These are phyloP conservation scores for Fusarium tanahbumbuense DNA, from an alignment of 2,329 filamentous ascomycete species.

Conservation along the genomic window DNA sequence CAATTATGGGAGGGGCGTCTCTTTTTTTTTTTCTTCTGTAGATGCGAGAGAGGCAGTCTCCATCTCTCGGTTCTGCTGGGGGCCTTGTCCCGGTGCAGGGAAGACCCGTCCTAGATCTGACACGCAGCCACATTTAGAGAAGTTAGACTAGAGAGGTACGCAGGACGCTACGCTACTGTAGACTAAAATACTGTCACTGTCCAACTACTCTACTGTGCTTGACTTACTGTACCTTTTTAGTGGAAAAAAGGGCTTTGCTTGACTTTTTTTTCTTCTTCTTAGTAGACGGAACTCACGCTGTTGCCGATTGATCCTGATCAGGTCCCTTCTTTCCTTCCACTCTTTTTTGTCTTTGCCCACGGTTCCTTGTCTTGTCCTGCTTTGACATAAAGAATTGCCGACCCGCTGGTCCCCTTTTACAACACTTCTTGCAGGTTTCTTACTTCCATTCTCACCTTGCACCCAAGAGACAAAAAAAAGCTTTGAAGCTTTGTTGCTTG, in stretches of 20 bases:
- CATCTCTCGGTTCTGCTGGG: slow-evolving; percentile 23
- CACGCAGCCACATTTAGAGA: slow-evolving; percentile 43
- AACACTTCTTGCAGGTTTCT: slow-evolving; percentile 13
- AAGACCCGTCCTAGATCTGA: slow-evolving; percentile 47
- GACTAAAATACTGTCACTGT: slow-evolving; percentile 15
- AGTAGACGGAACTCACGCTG: not conserved
- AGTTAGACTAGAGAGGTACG: not conserved
- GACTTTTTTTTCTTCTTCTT: slow-evolving; percentile 24
- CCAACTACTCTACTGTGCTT: slow-evolving; percentile 28
- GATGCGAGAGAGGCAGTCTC: slow-evolving; percentile 12
- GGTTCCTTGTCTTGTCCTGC: slow-evolving; percentile 1
- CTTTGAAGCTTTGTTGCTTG: slow-evolving; percentile 20
- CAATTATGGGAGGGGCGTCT: no score
- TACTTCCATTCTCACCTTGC: slow-evolving; percentile 8
- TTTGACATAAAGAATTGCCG: slow-evolving; percentile 30
- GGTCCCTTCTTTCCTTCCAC: slow-evolving; percentile 1
- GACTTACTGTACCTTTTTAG: slow-evolving; percentile 16
- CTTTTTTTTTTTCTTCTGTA: not conserved
- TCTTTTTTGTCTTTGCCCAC: no score
- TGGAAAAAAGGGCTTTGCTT: slow-evolving; percentile 31
- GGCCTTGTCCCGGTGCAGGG: slow-evolving; percentile 41
- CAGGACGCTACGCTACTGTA: not conserved
- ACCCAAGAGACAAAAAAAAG: slow-evolving; percentile 3
- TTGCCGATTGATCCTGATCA: slow-evolving; percentile 26
- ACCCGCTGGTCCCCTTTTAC: slow-evolving; percentile 21